Base-by-base conservation (phyloP, 257 asterid genomes). In the Solanum pennellii region DNA sequence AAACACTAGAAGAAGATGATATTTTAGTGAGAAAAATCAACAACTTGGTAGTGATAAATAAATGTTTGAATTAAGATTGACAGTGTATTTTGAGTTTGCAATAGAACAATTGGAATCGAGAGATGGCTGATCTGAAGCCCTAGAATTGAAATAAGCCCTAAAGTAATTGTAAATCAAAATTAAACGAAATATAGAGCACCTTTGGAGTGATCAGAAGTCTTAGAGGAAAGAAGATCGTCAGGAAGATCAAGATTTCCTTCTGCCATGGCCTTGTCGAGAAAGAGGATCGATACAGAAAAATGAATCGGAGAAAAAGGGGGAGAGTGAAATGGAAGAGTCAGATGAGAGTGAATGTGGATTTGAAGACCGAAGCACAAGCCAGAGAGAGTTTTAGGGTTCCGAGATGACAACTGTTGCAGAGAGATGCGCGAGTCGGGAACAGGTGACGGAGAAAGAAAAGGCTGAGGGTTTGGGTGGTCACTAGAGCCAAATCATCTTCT, bases 211-310 rank as follows among this genome's bases (percentile, higher is more conserved):
- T 94, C 98, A 87, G 95, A 89, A 73, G 88, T 87, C 90, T 91
- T 93, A 29, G 96, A 91, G 11, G 86, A 83, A 89, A 93, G 88
- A 92, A 94, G 96, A 94, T 94, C 94, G 89, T 94, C 95, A 60
- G 94, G 95, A 88, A 93, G 97, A 92, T 94, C 95, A 77, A 94
- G 94, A 91, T 94, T 95, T 89, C 92, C 90, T 59, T 92, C 98
- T 85, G 95, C 92, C 99, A 97, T 97, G 90, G 89, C 83, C 83
- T 25, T 77, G 79, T 69, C 41, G 41, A 69, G 83, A 42, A 73
- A 87, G 87, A 83, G 86, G 88, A 77, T 80, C 42, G 89, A 74
- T 71, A 87, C 82, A 79, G 84, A 87, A 31, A 35, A 56, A 52
- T n/a, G 82, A 79, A 82, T 83, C 87, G 82, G 23, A 87, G 59